Base-by-base conservation (phyloP, 345 rosid genomes). In the Linum tenue region DNA sequence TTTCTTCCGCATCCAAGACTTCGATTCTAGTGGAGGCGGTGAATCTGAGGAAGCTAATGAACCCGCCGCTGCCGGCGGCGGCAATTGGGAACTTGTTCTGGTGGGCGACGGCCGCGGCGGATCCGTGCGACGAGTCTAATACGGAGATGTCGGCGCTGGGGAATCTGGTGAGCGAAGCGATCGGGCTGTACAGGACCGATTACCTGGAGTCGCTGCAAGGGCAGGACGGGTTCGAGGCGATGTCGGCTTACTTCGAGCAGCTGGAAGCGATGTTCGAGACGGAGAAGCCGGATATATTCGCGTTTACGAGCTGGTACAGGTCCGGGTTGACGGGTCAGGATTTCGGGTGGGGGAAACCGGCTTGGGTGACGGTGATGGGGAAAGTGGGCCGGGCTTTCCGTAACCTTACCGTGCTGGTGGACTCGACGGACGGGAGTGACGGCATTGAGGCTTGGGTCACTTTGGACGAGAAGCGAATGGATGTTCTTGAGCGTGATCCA, bases 391-490 rank as follows among this genome's bases (percentile, higher is more conserved):
- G 69, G 12, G 63, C 65, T 0, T 67, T 38, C 37, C 35, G 65
- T 22, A 68, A 73, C 39, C 43, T 68, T 0, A 68, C 72, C 36
- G 10, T 64, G 5, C 59, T 73, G 10, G 9, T 63, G 3, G 76
- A 73, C 11, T 10, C 69, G 5, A 53, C 41, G 42, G 64, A 39
- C 35, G 41, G 65, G 7, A 40, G 36, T 37, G 76, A 64, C 9
- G 12, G 53, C 53, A 59, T 73, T 2, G 76, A 73, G 36, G 76
- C 76, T 16, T 73, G 69, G 76, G 15, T 68, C 7, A 68, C 57
- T 15, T 48, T 73, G 37, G 76, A 68, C 60, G 17, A 58, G 53
- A 2, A 59, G 39, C 59, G 59, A 35, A 64, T 64, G 72, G 17
- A 3, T 14, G 7, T 48, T 3, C 35, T 73, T 16, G 72, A 68